Conservation (phyloP, 2,329 filamentous ascomycete genomes). For the Dactylellina haptotyla region DNA sequence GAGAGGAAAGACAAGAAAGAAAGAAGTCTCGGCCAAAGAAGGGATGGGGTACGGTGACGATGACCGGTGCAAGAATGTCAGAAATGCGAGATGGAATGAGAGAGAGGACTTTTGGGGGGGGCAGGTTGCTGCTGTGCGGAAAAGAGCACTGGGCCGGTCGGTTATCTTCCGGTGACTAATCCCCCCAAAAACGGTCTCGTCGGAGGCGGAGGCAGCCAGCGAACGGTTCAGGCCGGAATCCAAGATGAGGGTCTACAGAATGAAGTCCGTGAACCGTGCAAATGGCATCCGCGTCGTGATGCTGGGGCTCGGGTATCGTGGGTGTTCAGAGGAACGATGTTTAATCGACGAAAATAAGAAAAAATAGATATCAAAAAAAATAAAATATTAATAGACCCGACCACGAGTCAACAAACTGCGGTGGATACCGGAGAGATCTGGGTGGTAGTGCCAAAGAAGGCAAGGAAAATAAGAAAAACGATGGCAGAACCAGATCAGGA, state of each 20-base stretch:
- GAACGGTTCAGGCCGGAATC: constrained; percentile 20
- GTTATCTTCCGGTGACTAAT: constrained; percentile 50
- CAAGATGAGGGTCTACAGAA: constrained; percentile 16
- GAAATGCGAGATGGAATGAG: constrained; percentile 52
- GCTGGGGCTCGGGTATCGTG: constrained; percentile 45
- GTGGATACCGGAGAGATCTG: constrained; percentile 54
- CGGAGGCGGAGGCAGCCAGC: constrained; percentile 8
- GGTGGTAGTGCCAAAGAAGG: constrained; percentile 53
- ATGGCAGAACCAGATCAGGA: constrained; percentile 46
- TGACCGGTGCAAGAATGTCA: constrained; percentile 38
- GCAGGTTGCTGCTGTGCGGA: neutral
- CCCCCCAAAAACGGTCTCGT: constrained; percentile 5
- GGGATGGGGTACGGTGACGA: constrained; percentile 9
- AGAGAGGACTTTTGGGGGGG: neutral
- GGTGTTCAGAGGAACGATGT: constrained; percentile 21
- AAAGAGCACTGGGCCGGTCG: constrained; percentile 18
- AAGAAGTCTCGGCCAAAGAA: constrained; percentile 15
- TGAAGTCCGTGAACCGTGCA: constrained; percentile 4
- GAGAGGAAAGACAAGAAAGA: constrained; percentile 9
- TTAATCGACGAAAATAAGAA: constrained; percentile 52
- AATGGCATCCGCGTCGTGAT: constrained; percentile 16
- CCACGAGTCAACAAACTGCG: constrained; percentile 48
- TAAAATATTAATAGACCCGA: constrained; percentile 49
- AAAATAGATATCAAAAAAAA: constrained; percentile 46
- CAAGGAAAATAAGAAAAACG: constrained; percentile 49